Conservation (phyloP, 768 basidiomycete species). For the Agrocybe praecox region DNA sequence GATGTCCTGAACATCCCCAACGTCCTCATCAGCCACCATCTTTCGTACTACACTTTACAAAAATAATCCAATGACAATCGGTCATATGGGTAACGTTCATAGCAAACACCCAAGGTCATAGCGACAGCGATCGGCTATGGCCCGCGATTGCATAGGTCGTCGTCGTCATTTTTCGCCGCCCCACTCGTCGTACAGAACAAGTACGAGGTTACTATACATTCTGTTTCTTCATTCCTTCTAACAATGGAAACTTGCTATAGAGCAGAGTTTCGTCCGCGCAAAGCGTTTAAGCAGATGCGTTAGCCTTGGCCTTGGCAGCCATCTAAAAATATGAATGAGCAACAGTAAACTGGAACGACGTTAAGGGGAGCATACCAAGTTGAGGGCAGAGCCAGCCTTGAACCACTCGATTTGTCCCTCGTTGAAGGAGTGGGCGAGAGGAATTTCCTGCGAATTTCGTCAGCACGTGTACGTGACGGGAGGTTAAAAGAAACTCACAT, state of each 20-base stretch:
- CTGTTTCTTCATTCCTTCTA: neutral
- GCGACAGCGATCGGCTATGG: neutral
- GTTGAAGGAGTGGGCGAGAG: conserved; percentile 93
- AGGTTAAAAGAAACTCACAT: conserved; percentile 40
- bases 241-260: neutral
- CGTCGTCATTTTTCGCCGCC: neutral
- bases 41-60: neutral
- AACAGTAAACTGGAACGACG: conserved; percentile 3
- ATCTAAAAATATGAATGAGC: conserved; percentile 41
- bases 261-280: neutral
- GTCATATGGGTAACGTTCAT: neutral
- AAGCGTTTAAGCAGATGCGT: conserved; percentile 16
- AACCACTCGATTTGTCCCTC: conserved; percentile 98
- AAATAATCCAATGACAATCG: neutral
- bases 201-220: neutral
- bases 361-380: conserved; percentile 57
- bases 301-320: conserved; percentile 62
- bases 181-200: neutral
- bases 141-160: neutral
- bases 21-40: neutral
- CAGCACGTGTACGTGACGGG: conserved; percentile 3
- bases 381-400: conserved; percentile 95
- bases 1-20: neutral
- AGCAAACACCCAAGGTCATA: neutral
- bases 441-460: conserved; percentile 51